A percentile compares a stretch with the other conserved stretches of the same genome.
These are phyloP conservation scores for Candida suzukii DNA, from an alignment of 805 yeast genomes.

Conservation along the genomic window DNA sequence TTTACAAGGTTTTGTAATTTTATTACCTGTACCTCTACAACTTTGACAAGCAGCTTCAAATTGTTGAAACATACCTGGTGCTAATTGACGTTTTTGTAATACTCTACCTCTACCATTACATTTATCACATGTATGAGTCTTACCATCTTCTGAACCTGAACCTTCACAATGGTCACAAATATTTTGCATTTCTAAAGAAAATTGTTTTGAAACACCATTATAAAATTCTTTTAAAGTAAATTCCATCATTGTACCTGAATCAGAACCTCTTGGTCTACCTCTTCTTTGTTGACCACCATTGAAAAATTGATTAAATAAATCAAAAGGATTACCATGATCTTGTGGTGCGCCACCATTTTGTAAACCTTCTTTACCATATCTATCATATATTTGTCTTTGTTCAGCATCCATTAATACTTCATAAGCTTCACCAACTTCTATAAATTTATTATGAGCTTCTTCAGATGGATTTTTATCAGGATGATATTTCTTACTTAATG, in stretches of 20 bases:
- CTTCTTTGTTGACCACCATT: slow-evolving; percentile 29
- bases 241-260: slow-evolving; percentile 48
- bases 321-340: slow-evolving; percentile 28
- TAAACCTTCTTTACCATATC: slow-evolving; percentile 70
- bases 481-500: slow-evolving; percentile 77
- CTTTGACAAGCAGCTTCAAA: slow-evolving; percentile 71
- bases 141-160: slow-evolving; percentile 77
- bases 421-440: slow-evolving; percentile 90
- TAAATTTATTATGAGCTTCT: slow-evolving; percentile 77
- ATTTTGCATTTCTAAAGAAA: slow-evolving; percentile 62
- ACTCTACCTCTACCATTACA: slow-evolving; percentile 77
- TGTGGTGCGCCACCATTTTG: slow-evolving; percentile 45
- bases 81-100: slow-evolving; percentile 64
- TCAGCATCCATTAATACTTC: slow-evolving; percentile 72
- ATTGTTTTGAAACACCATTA: slow-evolving; percentile 57
- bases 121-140: slow-evolving; percentile 51
- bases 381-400: slow-evolving; percentile 63
- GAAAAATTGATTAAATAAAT: slow-evolving; percentile 60
- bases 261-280: slow-evolving; percentile 53
- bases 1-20: slow-evolving; percentile 57
- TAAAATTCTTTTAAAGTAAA: slow-evolving; percentile 61
- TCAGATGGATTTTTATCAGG: slow-evolving; percentile 91
- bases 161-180: slow-evolving; percentile 77
- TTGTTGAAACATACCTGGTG: slow-evolving; percentile 86
- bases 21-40: slow-evolving; percentile 74